Base-by-base conservation (phyloP, 1,139 yeast species). In the Sugiyamaella pinicola region DNA sequence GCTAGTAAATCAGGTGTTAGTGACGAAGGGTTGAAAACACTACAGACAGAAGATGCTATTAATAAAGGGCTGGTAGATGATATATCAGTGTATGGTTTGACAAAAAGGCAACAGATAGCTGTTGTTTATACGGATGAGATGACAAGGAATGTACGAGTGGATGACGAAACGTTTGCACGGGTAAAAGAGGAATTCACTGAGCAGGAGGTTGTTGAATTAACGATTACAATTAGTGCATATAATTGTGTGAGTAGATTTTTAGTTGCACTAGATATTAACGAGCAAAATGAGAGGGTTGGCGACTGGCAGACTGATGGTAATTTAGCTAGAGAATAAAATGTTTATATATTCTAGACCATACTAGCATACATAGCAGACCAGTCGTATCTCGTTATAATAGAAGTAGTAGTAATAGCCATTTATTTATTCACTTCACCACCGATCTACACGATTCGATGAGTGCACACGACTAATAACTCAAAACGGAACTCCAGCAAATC, bases 201-300 rank as follows among this genome's bases (percentile, higher is more conserved):
- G 22, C 44, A 43, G 28, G 49, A 53, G 31, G 47, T 53, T 22
- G 51, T 51, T 15, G 56, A 53, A 41, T 24, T 50, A 22, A 53
- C 56, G 5, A 29, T 47, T 5, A 47, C 54, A 13, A 37, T 50
- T 10, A 41, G 48, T 15, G 52, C 50, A 1, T 53, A 53, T 29
- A 53, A 53, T 42, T 47, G 52, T 47, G 53, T 50, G 15, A 46
- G 52, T 22, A 40, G 56, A 39, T 50, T 50, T 24, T 35, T 53
- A 17, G 56, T 53, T 19, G 56, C 56, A 4, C 39, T 53, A 26
- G 56, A 53, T 39, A 43, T 53, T 13, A 47, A 49, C 4, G 56
- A 53, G 47, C 41, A 50, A 28, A 53, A 50, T 43, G 50, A 64
- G 70, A 37, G 49, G 31, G n/a, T n/a, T 24, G 28, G 8, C 9